These are phyloP conservation scores for Chalciporus piperatus DNA, from an alignment of 768 basidiomycete genomes.

Conservation along the genomic window DNA sequence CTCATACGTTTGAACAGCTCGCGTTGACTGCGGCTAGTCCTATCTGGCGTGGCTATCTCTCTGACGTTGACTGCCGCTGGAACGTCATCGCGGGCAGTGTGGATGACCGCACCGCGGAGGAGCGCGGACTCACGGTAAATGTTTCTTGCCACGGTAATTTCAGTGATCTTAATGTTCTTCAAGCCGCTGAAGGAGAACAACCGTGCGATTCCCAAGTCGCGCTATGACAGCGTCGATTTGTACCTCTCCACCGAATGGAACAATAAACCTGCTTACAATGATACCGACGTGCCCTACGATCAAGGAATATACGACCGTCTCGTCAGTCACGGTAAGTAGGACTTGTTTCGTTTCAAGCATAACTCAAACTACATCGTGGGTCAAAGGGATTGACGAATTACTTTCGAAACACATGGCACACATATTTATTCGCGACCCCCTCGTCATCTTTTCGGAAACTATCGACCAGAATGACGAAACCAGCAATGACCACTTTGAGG, in stretches of 20 bases:
- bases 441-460: slow-evolving; percentile 93
- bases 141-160: slow-evolving; percentile 8
- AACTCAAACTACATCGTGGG: background rate
- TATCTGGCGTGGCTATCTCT: slow-evolving; percentile 89
- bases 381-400: slow-evolving; percentile 75
- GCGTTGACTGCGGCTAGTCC: slow-evolving; percentile 95
- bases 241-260: slow-evolving; percentile 86
- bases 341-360: background rate
- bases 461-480: slow-evolving; percentile 85
- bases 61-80: slow-evolving; percentile 98
- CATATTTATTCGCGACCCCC: slow-evolving; percentile 94
- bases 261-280: slow-evolving; percentile 94
- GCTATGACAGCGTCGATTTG: slow-evolving; percentile 94
- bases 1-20: slow-evolving; percentile 51
- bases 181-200: slow-evolving; percentile 77
- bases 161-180: slow-evolving; percentile 1
- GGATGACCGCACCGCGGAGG: slow-evolving; percentile 94
- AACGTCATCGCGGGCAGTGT: slow-evolving; percentile 99
- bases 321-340: slow-evolving; percentile 61
- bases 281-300: slow-evolving; percentile 79
- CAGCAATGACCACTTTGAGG: slow-evolving; percentile 96
- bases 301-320: slow-evolving; percentile 70
- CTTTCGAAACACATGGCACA: slow-evolving; percentile 92
- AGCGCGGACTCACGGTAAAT: slow-evolving; percentile 78
- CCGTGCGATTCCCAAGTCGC: slow-evolving; percentile 89